These are phyloP conservation scores for Pestalotiopsis sp. DNA, from an alignment of 2,329 filamentous ascomycete genomes.

Conservation along the genomic window DNA sequence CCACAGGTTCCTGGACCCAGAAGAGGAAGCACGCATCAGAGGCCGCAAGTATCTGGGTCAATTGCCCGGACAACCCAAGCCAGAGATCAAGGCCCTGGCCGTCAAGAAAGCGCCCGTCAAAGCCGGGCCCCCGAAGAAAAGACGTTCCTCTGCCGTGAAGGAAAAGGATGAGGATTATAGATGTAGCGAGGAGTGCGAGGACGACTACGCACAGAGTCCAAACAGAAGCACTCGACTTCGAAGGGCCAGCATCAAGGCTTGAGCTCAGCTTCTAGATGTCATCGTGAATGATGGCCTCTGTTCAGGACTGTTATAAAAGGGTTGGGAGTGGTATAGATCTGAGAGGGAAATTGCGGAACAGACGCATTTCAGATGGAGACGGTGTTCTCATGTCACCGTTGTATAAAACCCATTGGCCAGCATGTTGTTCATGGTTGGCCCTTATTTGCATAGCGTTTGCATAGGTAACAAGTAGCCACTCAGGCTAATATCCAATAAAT, in stretches of 20 bases:
- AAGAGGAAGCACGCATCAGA: constrained; percentile 65
- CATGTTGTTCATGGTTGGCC: not conserved
- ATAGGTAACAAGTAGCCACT: not conserved
- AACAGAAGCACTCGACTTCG: not conserved
- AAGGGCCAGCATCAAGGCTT: not conserved
- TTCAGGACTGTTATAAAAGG: not conserved
- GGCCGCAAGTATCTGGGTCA: constrained; percentile 36
- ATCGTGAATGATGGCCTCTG: not conserved
- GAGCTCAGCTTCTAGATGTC: not conserved
- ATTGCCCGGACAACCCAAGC: constrained; percentile 6
- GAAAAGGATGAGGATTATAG: not conserved
- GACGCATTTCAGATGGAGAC: not conserved
- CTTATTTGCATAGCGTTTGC: not conserved
- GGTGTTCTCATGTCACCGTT: not conserved
- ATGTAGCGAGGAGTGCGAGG: not conserved
- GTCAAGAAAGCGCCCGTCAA: constrained; percentile 12
- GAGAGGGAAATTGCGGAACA: not conserved
- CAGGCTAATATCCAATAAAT: not conserved
- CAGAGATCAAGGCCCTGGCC: constrained; percentile 5
- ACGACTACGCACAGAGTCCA: not conserved
- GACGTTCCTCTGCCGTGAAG: not conserved
- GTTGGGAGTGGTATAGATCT: not conserved
- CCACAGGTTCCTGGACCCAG: constrained; percentile 77
- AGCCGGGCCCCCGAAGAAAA: not conserved
- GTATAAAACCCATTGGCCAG: not conserved